These are phyloP conservation scores for Trichoderma sp. DNA, from an alignment of 2,329 filamentous ascomycete genomes.

Conservation along the genomic window DNA sequence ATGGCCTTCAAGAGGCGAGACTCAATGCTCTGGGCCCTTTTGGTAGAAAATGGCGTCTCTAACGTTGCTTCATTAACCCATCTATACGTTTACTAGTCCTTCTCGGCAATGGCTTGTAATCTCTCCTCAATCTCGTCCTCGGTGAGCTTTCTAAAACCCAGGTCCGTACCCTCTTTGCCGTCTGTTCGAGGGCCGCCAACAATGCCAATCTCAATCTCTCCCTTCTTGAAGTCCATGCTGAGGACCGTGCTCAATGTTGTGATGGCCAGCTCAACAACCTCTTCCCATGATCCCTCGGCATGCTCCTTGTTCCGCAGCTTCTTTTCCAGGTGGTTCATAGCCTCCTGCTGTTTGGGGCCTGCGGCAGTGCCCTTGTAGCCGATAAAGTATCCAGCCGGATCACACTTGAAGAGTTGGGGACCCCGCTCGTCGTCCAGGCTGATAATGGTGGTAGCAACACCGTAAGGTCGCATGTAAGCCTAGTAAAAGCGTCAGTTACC, in stretches of 20 bases:
- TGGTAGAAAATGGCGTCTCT: conserved; percentile 4
- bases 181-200: conserved; percentile 84
- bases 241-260: conserved; percentile 92
- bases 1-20: background rate
- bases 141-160: conserved; percentile 82
- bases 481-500: conserved; percentile 32
- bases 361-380: conserved; percentile 98
- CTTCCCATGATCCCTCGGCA: conserved; percentile 91
- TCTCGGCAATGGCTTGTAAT: conserved; percentile 96
- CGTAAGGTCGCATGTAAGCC: conserved; percentile 97
- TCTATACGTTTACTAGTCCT: conserved; percentile 67
- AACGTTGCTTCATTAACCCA: conserved; percentile 27
- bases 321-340: conserved; percentile 97
- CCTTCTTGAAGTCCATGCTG: conserved; percentile 99
- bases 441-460: conserved; percentile 92
- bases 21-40: background rate
- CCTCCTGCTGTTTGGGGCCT: conserved; percentile 97
- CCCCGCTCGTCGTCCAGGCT: conserved; percentile 90
- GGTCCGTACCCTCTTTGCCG: conserved; percentile 78
- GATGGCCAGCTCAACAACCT: conserved; percentile 96
- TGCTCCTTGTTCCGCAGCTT: conserved; percentile 99
- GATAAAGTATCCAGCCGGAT: conserved; percentile 96
- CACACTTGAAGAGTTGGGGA: conserved; percentile 96
- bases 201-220: conserved; percentile 96
- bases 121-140: conserved; percentile 99